Evolutionary conservation across 2,329 filamentous ascomycete species (phyloP), one percentile per base, ranked within the genome.

Genomic region (Aspergillus piperis): DNA sequence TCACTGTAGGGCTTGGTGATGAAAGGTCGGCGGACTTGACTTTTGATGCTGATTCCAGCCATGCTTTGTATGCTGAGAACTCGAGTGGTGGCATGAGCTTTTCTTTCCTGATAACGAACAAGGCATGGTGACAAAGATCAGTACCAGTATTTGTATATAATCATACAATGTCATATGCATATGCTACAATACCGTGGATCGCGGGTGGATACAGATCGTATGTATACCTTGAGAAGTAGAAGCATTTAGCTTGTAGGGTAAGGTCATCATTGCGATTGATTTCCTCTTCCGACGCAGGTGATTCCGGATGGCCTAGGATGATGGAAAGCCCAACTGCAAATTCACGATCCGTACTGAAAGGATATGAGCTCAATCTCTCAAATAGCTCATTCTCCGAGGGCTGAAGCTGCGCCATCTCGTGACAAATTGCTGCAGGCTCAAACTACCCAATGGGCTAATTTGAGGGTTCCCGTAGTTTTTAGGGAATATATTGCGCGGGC

Each of bases 11-110:
- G 25, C 23, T n/a, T 13, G 27, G 54, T 39, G 64, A 48, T 27
- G 59, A 48, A 15, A 60, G 32, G 56, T 53, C 38, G 59, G 51
- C 41, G 32, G 62, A 17, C 21, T 63, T 51, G 7, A 48, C 27
- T 42, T 55, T 38, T 41, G 58, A 50, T 60, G 60, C 59, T 30
- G 66, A 58, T 49, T 59, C 51, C 51, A 87, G 76, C 86, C 90
- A 92, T 32, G 79, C 73, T 71, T 88, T 88, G 78, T 93, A 95
- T 54, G 78, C 77, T 56, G 84, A 77, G 66, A 89, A 90, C 71
- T 91, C 84, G 63, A 94, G 83, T 17, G 81, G 66, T 3, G 70
- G 62, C 5, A 64, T 56, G 15, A 78, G 51, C 2, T 74, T 75
- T 56, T 74, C 66, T 68, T 79, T 80, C 42, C 78, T 78, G 50